A percentile compares a stretch with the other conserved stretches of the same genome.
These are phyloP conservation scores for Hydnomerulius pinastri DNA, from an alignment of 768 basidiomycete species.

Conservation along the genomic window DNA sequence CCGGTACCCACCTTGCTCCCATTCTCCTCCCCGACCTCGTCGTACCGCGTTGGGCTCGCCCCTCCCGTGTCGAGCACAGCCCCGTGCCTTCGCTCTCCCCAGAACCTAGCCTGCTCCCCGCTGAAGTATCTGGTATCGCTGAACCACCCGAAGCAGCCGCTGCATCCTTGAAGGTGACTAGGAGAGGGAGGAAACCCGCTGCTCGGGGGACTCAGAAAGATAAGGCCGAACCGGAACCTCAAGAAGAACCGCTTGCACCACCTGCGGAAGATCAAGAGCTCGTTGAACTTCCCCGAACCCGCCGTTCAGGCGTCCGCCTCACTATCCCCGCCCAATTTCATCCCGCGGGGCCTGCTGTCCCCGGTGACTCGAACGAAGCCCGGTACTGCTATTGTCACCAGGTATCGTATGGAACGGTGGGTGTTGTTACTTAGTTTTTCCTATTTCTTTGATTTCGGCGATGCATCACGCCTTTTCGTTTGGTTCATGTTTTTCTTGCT, in stretches of 20 bases:
- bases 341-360: slow-evolving; percentile 18
- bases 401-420: slow-evolving; percentile 77
- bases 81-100: slow-evolving; percentile 41
- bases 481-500: background rate
- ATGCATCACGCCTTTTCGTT: background rate
- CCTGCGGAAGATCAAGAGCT: slow-evolving; percentile 12
- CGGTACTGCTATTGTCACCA: slow-evolving; percentile 83
- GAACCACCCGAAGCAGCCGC: slow-evolving; percentile 13
- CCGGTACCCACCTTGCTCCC: slow-evolving; percentile 54
- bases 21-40: slow-evolving; percentile 64
- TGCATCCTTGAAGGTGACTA: slow-evolving; percentile 17
- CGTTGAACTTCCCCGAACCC: slow-evolving; percentile 15
- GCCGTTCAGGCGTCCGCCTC: slow-evolving; percentile 31
- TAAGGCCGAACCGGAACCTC: slow-evolving; percentile 21
- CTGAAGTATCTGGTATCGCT: slow-evolving; percentile 11
- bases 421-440: slow-evolving; percentile 23
- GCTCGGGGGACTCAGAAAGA: slow-evolving; percentile 10
- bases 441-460: background rate
- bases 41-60: slow-evolving; percentile 54
- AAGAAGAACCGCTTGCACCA: slow-evolving; percentile 5
- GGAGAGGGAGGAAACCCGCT: slow-evolving; percentile 25
- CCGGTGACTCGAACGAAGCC: slow-evolving; percentile 49
- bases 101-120: slow-evolving; percentile 22
- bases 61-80: slow-evolving; percentile 43
- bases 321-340: slow-evolving; percentile 36